These are phyloP conservation scores for Pleurotus pulmonarius DNA, from an alignment of 768 basidiomycete species.

Conservation along the genomic window DNA sequence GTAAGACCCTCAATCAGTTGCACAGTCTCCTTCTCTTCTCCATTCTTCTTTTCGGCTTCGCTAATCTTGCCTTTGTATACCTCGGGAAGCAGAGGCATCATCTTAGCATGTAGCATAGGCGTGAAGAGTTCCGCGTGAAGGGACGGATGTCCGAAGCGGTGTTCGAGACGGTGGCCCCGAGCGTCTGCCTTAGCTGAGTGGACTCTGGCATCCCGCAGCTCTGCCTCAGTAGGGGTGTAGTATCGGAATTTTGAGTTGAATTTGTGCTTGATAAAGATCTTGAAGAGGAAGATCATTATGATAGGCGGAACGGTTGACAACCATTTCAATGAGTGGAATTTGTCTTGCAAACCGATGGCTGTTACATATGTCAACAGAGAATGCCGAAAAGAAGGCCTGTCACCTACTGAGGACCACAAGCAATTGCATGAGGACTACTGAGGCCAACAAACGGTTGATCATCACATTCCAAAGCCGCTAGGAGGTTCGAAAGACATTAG, in stretches of 20 bases:
- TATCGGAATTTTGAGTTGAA: conserved; percentile 63
- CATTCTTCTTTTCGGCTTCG: conserved; percentile 35
- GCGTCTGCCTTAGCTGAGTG: conserved; percentile 61
- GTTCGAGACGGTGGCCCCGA: conserved; percentile 58
- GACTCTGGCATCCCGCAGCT: conserved; percentile 55
- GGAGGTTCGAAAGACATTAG: background rate
- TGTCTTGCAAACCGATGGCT: conserved; percentile 71
- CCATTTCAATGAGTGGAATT: conserved; percentile 57
- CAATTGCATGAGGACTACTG: conserved; percentile 71
- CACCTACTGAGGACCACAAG: conserved; percentile 69
- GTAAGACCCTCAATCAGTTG: conserved; percentile 50
- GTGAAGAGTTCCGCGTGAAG: conserved; percentile 67
- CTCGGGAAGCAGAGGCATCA: conserved; percentile 56
- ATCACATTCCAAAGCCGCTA: conserved; percentile 79
- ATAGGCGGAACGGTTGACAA: conserved; percentile 70
- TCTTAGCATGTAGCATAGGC: conserved; percentile 65
- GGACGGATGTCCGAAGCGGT: conserved; percentile 83
- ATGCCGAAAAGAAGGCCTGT: conserved; percentile 1
- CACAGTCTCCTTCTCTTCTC: conserved; percentile 50
- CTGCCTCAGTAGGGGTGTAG: conserved; percentile 65
- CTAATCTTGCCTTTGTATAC: conserved; percentile 55
- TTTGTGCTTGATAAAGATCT: conserved; percentile 58
- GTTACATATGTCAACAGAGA: conserved; percentile 3
- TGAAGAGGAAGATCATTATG: conserved; percentile 64
- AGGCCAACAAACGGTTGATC: conserved; percentile 68